Base-by-base conservation (phyloP, 2,329 filamentous ascomycete genomes). In the Penicillium sp. region DNA sequence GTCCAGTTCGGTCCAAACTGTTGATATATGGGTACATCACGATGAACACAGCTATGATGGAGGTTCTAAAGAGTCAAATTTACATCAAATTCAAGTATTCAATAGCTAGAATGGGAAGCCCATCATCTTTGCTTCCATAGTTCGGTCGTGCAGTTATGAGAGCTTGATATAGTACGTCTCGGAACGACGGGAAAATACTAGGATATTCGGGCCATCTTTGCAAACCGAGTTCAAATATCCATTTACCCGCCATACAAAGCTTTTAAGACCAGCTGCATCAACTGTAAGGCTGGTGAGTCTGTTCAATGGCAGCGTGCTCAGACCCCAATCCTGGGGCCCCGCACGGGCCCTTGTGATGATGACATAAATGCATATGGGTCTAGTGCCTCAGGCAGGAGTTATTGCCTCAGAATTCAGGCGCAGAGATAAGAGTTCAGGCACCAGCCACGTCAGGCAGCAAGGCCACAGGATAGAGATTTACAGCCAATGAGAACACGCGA, bases 401-500 rank as follows among this genome's bases (percentile, higher is more conserved):
- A 18, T 2, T 18, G 18, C 18, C 18, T 18, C 18, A 18, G 18
- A 18, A 2, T 7, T 39, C 4, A 32, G 34, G 34, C 43, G 22
- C 6, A 18, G n/a, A 27, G n/a, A 13, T 1, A 31, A 34, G 29
- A 2, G 34, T 7, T 11, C 5, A 32, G 40, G 43, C 34, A 49
- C 0, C 7, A 21, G 6, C 13, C 6, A 27, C 24, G 34, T 36
- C 34, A 49, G 51, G 38, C 36, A 42, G 1, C 16, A 18, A 44
- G 51, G 40, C 52, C 38, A 1, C 16, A 18, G 24, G 43, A 18
- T 39, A 43, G 43, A 27, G 32, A 42, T 40, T n/a, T 6, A 5
- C 38, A 50, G 10, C 47, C 31, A 40, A 54, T 45, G 27, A 53
- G 27, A 50, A 42, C 9, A 22, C 43, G 39, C 22, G 1, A 40